These are phyloP conservation scores for Podila verticillata DNA, from an alignment of 192 early-diverging fungal genomes.

Conservation along the genomic window DNA sequence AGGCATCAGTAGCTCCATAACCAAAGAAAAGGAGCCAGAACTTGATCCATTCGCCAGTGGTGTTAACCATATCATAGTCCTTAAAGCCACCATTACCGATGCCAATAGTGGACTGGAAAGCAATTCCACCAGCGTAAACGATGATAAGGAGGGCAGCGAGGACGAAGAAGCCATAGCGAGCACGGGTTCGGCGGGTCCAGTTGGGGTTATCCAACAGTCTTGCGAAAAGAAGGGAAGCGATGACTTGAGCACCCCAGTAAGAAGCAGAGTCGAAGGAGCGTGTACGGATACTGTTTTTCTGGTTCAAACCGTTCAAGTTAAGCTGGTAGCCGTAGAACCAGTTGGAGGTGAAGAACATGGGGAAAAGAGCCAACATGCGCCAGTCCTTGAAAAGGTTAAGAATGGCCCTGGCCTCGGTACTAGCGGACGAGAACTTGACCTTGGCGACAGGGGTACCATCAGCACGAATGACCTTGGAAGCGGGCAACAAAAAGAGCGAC, in stretches of 20 bases:
- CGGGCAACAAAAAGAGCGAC: slow-evolving; percentile 60
- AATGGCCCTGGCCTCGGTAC: slow-evolving; percentile 54
- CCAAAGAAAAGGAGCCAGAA: slow-evolving; percentile 70
- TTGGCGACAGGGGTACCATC: slow-evolving; percentile 74
- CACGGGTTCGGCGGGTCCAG: slow-evolving; percentile 67
- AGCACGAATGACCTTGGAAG: slow-evolving; percentile 62
- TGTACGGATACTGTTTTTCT: slow-evolving; percentile 57
- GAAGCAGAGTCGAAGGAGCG: slow-evolving; percentile 71
- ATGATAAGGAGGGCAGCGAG: slow-evolving; percentile 55
- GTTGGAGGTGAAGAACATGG: slow-evolving; percentile 71
- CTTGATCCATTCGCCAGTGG: slow-evolving; percentile 46
- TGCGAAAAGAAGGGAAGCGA: slow-evolving; percentile 65
- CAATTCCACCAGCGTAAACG: slow-evolving; percentile 66
- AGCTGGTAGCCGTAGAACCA: slow-evolving; percentile 72
- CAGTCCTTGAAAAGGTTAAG: slow-evolving; percentile 64
- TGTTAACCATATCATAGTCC: slow-evolving; percentile 41
- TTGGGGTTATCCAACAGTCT: slow-evolving; percentile 62
- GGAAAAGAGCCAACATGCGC: slow-evolving; percentile 66
- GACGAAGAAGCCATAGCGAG: slow-evolving; percentile 59
- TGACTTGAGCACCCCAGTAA: slow-evolving; percentile 78
- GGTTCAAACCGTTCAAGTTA: slow-evolving; percentile 17
- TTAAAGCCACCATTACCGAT: slow-evolving; percentile 15
- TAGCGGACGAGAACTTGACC: slow-evolving; percentile 69
- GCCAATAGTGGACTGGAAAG: slow-evolving; percentile 60
- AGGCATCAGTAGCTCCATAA: slow-evolving; percentile 78